Evolutionary conservation across 768 basidiomycete genomes (phyloP).

Genomic region (Lactarius indigo): DNA sequence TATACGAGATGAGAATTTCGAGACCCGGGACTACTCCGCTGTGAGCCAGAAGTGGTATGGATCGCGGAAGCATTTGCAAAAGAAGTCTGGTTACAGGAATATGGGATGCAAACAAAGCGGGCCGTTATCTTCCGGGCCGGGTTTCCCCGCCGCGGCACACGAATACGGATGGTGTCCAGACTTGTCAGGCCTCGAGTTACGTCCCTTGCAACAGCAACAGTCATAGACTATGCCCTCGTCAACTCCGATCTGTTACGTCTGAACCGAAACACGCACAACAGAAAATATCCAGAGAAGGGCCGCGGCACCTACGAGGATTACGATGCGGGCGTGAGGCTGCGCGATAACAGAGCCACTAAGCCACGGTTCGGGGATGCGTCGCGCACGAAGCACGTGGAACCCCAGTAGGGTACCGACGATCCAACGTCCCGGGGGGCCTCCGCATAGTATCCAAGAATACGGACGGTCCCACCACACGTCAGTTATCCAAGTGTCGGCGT

Average conservation of each 20-base stretch:
- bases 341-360: conserved; percentile 20
- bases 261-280: conserved; percentile 12
- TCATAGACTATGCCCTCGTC: conserved; percentile 14
- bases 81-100: not conserved
- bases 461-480: conserved; percentile 25
- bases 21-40: not conserved
- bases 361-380: conserved; percentile 12
- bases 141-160: not conserved
- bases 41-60: not conserved
- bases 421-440: conserved; percentile 27
- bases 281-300: conserved; percentile 21
- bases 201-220: conserved; percentile 5
- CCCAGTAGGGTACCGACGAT: conserved; percentile 24
- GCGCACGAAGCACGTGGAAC: conserved; percentile 17
- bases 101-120: conserved; percentile 23
- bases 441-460: conserved; percentile 27
- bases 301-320: conserved; percentile 9
- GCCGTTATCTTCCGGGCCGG: not conserved
- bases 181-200: conserved; percentile 22
- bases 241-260: not conserved
- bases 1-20: not conserved
- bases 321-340: conserved; percentile 17
- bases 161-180: conserved; percentile 15
- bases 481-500: conserved; percentile 22
- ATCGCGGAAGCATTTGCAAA: conserved; percentile 15